Percentiles rank a stretch among this genome's conserved stretches.
Evolutionary conservation across 2,329 filamentous ascomycete genomes (phyloP).

Genomic region (Pseudocercospora cruenta): DNA sequence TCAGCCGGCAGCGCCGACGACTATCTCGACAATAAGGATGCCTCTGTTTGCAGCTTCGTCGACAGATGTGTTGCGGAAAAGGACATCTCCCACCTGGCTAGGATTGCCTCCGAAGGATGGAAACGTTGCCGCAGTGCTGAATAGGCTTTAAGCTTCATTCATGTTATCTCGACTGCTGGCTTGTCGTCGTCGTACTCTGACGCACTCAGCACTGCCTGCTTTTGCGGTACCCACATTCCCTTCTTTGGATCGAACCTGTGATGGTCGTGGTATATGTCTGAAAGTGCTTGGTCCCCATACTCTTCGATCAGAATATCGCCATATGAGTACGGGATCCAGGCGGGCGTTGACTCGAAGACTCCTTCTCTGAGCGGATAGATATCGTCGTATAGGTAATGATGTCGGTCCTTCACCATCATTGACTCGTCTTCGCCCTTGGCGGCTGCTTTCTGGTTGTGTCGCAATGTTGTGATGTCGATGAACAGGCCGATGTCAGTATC

Average conservation of each 20-base stretch:
- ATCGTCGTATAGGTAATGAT: slow-evolving; percentile 56
- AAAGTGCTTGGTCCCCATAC: slow-evolving; percentile 56
- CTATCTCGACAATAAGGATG: background rate
- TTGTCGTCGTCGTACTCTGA: slow-evolving; percentile 12
- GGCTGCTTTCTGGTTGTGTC: slow-evolving; percentile 47
- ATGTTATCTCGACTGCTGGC: background rate
- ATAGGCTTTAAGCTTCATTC: background rate
- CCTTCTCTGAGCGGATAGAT: slow-evolving; percentile 62
- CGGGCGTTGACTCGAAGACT: slow-evolving; percentile 57
- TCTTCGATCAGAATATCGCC: slow-evolving; percentile 58
- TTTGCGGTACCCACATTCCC: slow-evolving; percentile 37
- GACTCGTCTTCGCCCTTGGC: slow-evolving; percentile 45
- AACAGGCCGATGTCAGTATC: slow-evolving; percentile 62
- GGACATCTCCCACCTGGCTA: background rate
- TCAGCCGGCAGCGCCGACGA: background rate
- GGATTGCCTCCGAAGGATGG: background rate
- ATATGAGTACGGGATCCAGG: slow-evolving; percentile 62
- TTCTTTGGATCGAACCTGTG: slow-evolving; percentile 45
- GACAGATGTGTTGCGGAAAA: background rate
- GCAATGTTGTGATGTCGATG: slow-evolving; percentile 64
- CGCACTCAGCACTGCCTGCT: slow-evolving; percentile 14
- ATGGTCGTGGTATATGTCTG: slow-evolving; percentile 50
- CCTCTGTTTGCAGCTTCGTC: background rate
- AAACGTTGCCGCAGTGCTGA: background rate
- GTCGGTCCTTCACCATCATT: slow-evolving; percentile 62